Conservation (phyloP, 805 yeast species). For the Debaryomyces hansenii region DNA sequence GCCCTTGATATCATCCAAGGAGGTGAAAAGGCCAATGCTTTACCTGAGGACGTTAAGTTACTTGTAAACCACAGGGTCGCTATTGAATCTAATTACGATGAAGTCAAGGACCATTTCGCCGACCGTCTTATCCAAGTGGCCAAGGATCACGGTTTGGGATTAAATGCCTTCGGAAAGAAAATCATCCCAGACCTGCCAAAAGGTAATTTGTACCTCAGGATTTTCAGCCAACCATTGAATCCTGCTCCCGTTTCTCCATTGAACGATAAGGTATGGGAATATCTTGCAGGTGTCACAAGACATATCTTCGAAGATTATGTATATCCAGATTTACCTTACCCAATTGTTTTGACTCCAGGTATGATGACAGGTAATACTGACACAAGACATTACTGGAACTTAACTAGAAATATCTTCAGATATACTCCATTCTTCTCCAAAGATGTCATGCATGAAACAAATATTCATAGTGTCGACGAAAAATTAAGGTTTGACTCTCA, state of each 20-base stretch:
- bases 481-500: constrained; percentile 28
- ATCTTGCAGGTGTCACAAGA: constrained; percentile 62
- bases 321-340: constrained; percentile 29
- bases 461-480: constrained; percentile 40
- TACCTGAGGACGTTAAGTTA: constrained; percentile 32
- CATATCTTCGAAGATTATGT: constrained; percentile 60
- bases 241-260: constrained; percentile 50
- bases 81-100: constrained; percentile 26
- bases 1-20: constrained; percentile 34
- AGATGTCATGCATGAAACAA: constrained; percentile 16
- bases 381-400: constrained; percentile 57
- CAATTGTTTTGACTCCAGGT: constrained; percentile 45
- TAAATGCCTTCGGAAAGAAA: constrained; percentile 17
- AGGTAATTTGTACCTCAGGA: constrained; percentile 15
- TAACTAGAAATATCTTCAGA: constrained; percentile 56
- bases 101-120: constrained; percentile 19
- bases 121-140: constrained; percentile 26
- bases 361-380: constrained; percentile 63
- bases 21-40: constrained; percentile 41
- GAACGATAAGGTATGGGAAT: constrained; percentile 48
- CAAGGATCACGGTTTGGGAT: constrained; percentile 23
- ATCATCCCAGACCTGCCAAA: constrained; percentile 5
- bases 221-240: constrained; percentile 22
- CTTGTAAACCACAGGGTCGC: constrained; percentile 37
- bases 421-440: constrained; percentile 28